Evolutionary conservation across 352 stramenopile species (phyloP).

Genomic region (Pythium phragmitis): DNA sequence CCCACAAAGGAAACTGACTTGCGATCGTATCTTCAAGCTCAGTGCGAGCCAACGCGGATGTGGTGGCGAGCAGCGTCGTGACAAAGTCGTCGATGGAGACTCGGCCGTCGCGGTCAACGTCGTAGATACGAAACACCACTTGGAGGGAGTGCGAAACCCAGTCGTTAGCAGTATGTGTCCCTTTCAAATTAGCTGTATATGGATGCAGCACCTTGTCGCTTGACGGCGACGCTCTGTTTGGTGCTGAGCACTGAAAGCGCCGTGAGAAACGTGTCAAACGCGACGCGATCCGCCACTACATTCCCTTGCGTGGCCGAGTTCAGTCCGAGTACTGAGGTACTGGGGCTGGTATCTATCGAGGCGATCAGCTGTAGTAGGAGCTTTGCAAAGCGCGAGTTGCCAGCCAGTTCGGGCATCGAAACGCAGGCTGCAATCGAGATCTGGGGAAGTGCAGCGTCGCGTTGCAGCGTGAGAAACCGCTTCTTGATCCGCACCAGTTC

Average conservation of each 20-base stretch:
- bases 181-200: no score
- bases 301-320: background rate
- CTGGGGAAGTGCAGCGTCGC: slow-evolving; percentile 2
- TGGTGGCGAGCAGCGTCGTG: slow-evolving; percentile 14
- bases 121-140: slow-evolving; percentile 51
- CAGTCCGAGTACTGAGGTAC: background rate
- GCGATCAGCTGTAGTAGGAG: slow-evolving; percentile 24
- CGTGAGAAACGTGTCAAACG: slow-evolving; percentile 35
- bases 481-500: slow-evolving; percentile 42
- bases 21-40: slow-evolving; percentile 6
- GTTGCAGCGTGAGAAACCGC: slow-evolving; percentile 37
- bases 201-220: slow-evolving; percentile 20
- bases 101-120: slow-evolving; percentile 31
- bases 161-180: no score
- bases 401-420: slow-evolving; percentile 38
- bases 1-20: slow-evolving; percentile 14
- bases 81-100: slow-evolving; percentile 38
- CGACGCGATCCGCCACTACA: background rate
- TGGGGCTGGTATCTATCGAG: background rate
- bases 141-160: background rate
- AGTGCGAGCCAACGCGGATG: slow-evolving; percentile 13
- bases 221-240: slow-evolving; percentile 38
- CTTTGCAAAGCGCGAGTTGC: slow-evolving; percentile 21
- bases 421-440: background rate
- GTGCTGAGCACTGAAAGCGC: slow-evolving; percentile 35